A percentile compares a stretch with the other conserved stretches of the same genome.
Conservation (phyloP, 2,329 filamentous ascomycete species). For the Colletotrichum sp. region DNA sequence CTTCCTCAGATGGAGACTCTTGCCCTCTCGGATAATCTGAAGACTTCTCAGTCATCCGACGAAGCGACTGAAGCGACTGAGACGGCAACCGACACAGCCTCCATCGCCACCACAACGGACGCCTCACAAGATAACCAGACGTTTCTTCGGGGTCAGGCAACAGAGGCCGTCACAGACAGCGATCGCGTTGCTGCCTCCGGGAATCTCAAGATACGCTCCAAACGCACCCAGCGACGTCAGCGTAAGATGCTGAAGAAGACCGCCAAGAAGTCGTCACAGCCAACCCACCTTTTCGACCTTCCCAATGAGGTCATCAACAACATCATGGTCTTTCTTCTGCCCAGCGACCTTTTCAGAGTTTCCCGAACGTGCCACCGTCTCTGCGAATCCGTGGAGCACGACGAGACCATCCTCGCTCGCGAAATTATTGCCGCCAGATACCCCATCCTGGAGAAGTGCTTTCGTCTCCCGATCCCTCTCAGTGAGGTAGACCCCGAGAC, state of each 20-base stretch:
- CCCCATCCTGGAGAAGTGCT: conserved; percentile 51
- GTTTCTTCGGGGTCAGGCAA: not conserved
- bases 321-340: conserved; percentile 48
- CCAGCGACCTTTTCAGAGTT: conserved; percentile 55
- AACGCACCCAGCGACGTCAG: conserved; percentile 13
- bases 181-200: conserved; percentile 7
- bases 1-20: not conserved
- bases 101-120: not conserved
- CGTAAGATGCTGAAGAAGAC: conserved; percentile 15
- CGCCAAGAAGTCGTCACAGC: not conserved
- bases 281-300: conserved; percentile 45
- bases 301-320: conserved; percentile 57
- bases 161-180: conserved; percentile 7
- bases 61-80: not conserved
- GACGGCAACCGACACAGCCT: not conserved
- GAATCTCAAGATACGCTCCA: conserved; percentile 15
- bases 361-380: conserved; percentile 45
- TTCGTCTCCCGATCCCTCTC: conserved; percentile 53
- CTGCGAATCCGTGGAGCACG: conserved; percentile 43
- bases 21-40: not conserved
- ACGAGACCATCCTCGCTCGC: conserved; percentile 47
- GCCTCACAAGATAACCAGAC: not conserved
- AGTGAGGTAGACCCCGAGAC: conserved; percentile 37
- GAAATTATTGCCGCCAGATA: conserved; percentile 53
- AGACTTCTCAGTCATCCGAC: not conserved